These are phyloP conservation scores for Boechera stricta DNA, from an alignment of 345 rosid genomes.

Conservation along the genomic window DNA sequence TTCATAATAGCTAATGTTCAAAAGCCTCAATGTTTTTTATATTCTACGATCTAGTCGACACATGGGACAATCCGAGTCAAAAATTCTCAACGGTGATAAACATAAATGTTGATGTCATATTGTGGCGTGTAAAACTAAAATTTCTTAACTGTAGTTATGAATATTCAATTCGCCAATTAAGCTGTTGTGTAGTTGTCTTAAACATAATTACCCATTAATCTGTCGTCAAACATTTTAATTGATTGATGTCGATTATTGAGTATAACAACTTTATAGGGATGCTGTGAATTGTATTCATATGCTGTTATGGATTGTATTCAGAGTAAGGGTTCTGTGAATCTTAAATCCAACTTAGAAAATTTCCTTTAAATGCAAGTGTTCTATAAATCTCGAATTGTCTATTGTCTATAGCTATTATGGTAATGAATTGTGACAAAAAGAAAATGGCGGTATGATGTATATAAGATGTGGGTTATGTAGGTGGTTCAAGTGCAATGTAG, in stretches of 20 bases:
- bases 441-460: background rate
- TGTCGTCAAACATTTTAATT: slow-evolving; percentile 24
- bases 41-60: slow-evolving; percentile 17
- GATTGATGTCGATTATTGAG: background rate
- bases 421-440: background rate
- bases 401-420: slow-evolving; percentile 39
- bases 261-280: slow-evolving; percentile 25
- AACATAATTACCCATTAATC: background rate
- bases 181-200: slow-evolving; percentile 1
- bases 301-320: slow-evolving; percentile 1
- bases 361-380: slow-evolving; percentile 20
- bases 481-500: background rate
- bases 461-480: background rate
- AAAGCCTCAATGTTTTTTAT: background rate
- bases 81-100: background rate
- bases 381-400: background rate
- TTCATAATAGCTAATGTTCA: slow-evolving; percentile 21
- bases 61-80: slow-evolving; percentile 16
- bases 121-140: background rate
- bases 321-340: slow-evolving; percentile 33
- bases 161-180: background rate
- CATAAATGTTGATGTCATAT: slow-evolving; percentile 10
- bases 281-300: background rate
- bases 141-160: background rate
- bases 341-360: slow-evolving; percentile 19